Base-by-base conservation (phyloP, 2,329 filamentous ascomycete species). In the Trichoderma arundinaceum region DNA sequence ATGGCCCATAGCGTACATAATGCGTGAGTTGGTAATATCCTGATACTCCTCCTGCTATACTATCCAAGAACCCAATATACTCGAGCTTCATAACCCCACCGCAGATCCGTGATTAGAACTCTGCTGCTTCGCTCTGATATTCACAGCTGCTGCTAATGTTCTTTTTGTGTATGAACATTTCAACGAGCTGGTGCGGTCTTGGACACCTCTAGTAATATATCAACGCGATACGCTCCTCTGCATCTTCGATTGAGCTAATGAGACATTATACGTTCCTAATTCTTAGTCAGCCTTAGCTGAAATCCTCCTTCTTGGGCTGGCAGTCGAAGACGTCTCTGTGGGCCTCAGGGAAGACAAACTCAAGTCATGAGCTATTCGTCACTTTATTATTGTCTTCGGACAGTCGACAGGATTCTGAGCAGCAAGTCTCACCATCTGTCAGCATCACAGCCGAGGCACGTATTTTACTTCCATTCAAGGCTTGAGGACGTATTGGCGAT, bases 381-480 rank as follows among this genome's bases (percentile, higher is more conserved):
- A 4, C 46, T 49, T 49, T 13, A 43, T 43, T 43, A 43, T n/a
- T n/a, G n/a, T 43, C 39, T 49, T 49, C 46, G 10, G 46, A 49
- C 46, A 49, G 3, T 49, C 46, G 46, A 49, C 22, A 49, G 19
- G 46, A 49, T 32, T 49, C 46, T 32, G 19, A 49, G 46, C 46
- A 49, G 46, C 32, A 49, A 15, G 22, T 13, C 10, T 19, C 46
- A 49, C 46, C 46, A 12, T 49, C 46, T 49, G 46, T 49, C 46
- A 49, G 46, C 46, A 49, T 49, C 46, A 49, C 46, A 49, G 46
- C 46, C 19, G 4, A 49, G 46, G 10, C 46, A 49, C 46, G 12
- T 49, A 49, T 49, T 32, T 28, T 49, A 49, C 46, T 10, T 49
- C 46, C 46, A 49, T 49, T 49, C 46, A 15, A 49, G 46, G 46